phyloP scores from a whole-genome alignment of 2,329 filamentous ascomycete species.

The Cylindrodendrum hubeiense region DNA sequence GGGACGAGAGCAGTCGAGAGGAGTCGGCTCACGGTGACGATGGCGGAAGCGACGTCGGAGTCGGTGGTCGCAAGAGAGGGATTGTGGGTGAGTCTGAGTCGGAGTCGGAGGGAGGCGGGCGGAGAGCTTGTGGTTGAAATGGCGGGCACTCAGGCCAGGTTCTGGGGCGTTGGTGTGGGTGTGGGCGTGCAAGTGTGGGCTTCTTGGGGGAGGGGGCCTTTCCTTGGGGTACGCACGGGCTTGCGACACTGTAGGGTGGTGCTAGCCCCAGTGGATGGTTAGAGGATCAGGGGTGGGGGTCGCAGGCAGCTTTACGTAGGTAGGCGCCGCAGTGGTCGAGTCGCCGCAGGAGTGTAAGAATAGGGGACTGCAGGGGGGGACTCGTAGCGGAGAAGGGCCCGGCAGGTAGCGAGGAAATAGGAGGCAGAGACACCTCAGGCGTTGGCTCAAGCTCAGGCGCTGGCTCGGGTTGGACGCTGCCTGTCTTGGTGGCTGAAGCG shows the following conservation, averaged over 20 bases:
- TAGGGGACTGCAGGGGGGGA: slow-evolving; percentile 10
- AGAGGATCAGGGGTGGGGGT: slow-evolving; percentile 20
- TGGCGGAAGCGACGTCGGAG: slow-evolving; percentile 28
- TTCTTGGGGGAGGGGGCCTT: slow-evolving; percentile 16
- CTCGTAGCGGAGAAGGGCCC: slow-evolving; percentile 5
- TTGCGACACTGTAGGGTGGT: slow-evolving; percentile 21
- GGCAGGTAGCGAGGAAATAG: too few relatives aligned
- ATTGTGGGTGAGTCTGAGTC: slow-evolving; percentile 42
- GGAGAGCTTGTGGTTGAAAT: slow-evolving; percentile 45
- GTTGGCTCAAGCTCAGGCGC: slow-evolving; percentile 11
- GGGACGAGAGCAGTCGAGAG: slow-evolving; percentile 6
- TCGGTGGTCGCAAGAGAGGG: slow-evolving; percentile 37
- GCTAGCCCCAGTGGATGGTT: slow-evolving; percentile 22
- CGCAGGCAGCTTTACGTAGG: slow-evolving; percentile 13
- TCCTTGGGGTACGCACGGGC: slow-evolving; percentile 27
- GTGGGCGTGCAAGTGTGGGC: slow-evolving; percentile 28
- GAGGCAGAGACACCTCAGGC: slow-evolving; percentile 7
- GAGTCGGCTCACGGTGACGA: slow-evolving; percentile 7
- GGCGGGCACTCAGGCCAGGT: slow-evolving; percentile 40
- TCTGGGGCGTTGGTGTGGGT: slow-evolving; percentile 25
- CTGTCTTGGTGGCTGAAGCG: slow-evolving; percentile 12
- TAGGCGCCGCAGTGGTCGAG: slow-evolving; percentile 4
- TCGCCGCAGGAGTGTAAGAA: slow-evolving; percentile 1
- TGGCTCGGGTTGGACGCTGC: slow-evolving; percentile 10
- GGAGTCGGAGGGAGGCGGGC: slow-evolving; percentile 39